Conservation (phyloP, 2,329 filamentous ascomycete genomes). For the Aspergillus ochraceus region DNA sequence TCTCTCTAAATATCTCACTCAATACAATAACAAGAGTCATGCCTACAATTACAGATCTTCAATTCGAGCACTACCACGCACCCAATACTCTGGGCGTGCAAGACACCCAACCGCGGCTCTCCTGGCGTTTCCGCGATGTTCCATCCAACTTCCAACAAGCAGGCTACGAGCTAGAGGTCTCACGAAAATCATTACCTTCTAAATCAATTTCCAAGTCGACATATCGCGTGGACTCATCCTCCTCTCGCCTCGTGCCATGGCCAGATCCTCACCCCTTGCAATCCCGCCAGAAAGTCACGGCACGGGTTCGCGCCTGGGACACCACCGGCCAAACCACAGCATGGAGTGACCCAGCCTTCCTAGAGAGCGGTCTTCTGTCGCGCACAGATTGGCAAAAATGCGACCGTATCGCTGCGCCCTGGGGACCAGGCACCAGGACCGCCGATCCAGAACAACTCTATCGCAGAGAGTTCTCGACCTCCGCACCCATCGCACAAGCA, state of each 20-base stretch:
- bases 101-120: neutral
- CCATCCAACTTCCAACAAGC: neutral
- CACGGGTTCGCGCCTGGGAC: neutral
- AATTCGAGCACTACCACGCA: constrained; percentile 6
- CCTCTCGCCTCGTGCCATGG: neutral
- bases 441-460: constrained; percentile 23
- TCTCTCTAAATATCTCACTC: too few relatives aligned
- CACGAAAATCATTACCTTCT: neutral
- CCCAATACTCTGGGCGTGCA: constrained; percentile 2
- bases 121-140: neutral
- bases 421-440: neutral
- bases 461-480: constrained; percentile 28
- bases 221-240: neutral
- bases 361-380: neutral
- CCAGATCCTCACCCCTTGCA: neutral
- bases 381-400: neutral
- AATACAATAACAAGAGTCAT: too few relatives aligned
- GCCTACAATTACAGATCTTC: neutral
- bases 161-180: neutral
- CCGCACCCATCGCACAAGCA: constrained; percentile 3
- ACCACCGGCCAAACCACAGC: neutral
- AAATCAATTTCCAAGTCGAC: neutral
- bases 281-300: neutral
- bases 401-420: constrained; percentile 1
- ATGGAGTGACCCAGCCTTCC: neutral